A percentile compares a stretch with the other conserved stretches of the same genome.
These are phyloP conservation scores for Alternaria incomplexa DNA, from an alignment of 2,329 filamentous ascomycete species.

Conservation along the genomic window DNA sequence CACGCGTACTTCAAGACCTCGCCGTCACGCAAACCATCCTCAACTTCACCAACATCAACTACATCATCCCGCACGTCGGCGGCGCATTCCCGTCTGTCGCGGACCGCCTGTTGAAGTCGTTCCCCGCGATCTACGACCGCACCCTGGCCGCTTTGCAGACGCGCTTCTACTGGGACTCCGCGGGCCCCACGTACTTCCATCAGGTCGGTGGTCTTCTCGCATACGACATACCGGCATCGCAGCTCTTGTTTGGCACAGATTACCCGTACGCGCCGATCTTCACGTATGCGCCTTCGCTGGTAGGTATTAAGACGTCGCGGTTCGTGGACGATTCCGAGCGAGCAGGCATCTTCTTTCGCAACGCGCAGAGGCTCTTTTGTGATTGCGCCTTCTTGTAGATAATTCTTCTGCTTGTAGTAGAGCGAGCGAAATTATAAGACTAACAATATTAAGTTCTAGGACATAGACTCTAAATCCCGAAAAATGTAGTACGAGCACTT, in stretches of 20 bases:
- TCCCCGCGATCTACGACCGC: not conserved
- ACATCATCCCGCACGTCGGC: constrained; percentile 13
- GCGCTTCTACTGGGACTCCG: constrained; percentile 12
- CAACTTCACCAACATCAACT: constrained; percentile 15
- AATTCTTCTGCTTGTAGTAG: too few relatives aligned
- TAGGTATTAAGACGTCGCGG: not conserved
- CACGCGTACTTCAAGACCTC: constrained; percentile 9
- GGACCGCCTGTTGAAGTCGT: constrained; percentile 1
- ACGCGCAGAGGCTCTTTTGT: not conserved
- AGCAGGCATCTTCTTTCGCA: not conserved
- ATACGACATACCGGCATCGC: constrained; percentile 1
- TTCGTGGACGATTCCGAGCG: not conserved
- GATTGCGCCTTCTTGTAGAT: not conserved
- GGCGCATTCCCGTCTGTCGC: constrained; percentile 11
- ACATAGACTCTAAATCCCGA: too few relatives aligned
- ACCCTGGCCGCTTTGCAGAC: not conserved
- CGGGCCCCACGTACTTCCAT: constrained; percentile 8
- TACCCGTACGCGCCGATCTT: constrained; percentile 8
- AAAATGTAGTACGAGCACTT: too few relatives aligned
- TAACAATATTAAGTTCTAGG: too few relatives aligned
- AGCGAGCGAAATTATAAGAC: too few relatives aligned
- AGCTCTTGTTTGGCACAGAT: constrained; percentile 14
- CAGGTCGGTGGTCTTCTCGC: constrained; percentile 10
- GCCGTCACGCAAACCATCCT: constrained; percentile 4
- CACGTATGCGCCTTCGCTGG: not conserved